Evolutionary conservation across 176 grass and related monocot species (phyloP), one percentile per base, ranked within the genome.

Genomic region (Oryza glumipatula): DNA sequence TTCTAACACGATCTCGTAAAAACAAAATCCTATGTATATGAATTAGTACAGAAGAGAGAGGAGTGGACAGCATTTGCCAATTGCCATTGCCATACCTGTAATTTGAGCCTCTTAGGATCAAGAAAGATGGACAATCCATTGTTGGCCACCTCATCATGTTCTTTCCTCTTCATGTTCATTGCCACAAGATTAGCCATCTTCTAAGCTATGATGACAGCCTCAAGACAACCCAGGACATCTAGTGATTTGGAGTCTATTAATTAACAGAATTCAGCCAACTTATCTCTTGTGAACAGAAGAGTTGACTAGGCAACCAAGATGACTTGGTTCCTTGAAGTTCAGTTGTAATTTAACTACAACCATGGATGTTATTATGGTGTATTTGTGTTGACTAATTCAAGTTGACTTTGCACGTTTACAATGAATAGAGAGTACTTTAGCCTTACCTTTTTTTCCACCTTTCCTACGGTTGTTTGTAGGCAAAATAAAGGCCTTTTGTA

Each of bases 131-230:
- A 74, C 10, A 89, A 81, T 43, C 89, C 92, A 89, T 89, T 80
- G 76, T 22, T 60, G 60, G 16, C 52, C 65, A 89, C 78, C 36
- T 88, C 79, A 23, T 67, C 80, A 72, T 88, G 21, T 63, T 63
- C 82, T 68, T 89, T 89, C 80, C 92, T 89, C 81, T 91, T 94
- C 60, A 83, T 78, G 83, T 72, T 88, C 67, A 88, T 85, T 1
- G 78, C 65, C 74, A 56, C 73, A 63, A 82, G 69, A 81, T 70
- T 68, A 79, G 88, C 65, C 89, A 90, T 86, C 24, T 79, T 77
- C n/a, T 54, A 61, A 11, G 16, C 44, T 54, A 21, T 64, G 58
- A 28, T 14, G 52, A 67, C 13, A 54, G 43, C 33, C 61, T 75
- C 60, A 68, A 76, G 22, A 44, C n/a, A 32, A 58, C 54, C 54